These are phyloP conservation scores for Penicillium arizonense DNA, from an alignment of 495 filamentous ascomycete genomes.

Conservation along the genomic window DNA sequence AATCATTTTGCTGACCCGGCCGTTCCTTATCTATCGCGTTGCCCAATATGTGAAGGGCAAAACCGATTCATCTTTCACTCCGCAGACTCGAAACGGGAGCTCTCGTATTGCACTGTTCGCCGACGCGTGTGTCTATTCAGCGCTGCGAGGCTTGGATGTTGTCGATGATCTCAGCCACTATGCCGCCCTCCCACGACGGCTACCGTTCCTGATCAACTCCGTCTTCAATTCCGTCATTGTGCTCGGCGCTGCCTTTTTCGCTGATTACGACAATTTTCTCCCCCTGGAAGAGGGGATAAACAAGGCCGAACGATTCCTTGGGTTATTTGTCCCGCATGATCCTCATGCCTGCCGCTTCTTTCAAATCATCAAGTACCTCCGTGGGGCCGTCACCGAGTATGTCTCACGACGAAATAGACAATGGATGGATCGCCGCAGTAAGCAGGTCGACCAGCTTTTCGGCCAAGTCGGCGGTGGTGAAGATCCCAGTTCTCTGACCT, in stretches of 20 bases:
- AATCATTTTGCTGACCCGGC: constrained; percentile 65
- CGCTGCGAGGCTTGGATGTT: constrained; percentile 63
- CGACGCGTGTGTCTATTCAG: constrained; percentile 69
- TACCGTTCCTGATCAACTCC: constrained; percentile 72
- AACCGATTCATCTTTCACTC: constrained; percentile 17
- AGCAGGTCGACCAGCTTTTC: constrained; percentile 40
- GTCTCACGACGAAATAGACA: constrained; percentile 35
- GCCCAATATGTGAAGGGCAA: constrained; percentile 45
- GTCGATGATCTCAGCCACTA: constrained; percentile 57
- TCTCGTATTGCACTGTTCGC: constrained; percentile 62
- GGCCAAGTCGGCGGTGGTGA: constrained; percentile 31
- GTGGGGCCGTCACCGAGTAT: constrained; percentile 50
- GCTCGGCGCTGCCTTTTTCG: constrained; percentile 68
- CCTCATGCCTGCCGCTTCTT: constrained; percentile 62
- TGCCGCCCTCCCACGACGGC: constrained; percentile 61
- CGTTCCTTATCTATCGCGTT: constrained; percentile 63
- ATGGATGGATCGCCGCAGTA: constrained; percentile 39
- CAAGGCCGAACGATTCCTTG: constrained; percentile 60
- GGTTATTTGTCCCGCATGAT: constrained; percentile 60
- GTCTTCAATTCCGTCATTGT: constrained; percentile 71
- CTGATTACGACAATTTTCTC: constrained; percentile 57
- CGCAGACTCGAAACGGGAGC: constrained; percentile 25
- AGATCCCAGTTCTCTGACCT: constrained; percentile 14
- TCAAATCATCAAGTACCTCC: constrained; percentile 64
- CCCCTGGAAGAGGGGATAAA: constrained; percentile 53